Evolutionary conservation across 2,329 filamentous ascomycete genomes (phyloP), one percentile per base, ranked within the genome.

Genomic region (Colletotrichum musicola): DNA sequence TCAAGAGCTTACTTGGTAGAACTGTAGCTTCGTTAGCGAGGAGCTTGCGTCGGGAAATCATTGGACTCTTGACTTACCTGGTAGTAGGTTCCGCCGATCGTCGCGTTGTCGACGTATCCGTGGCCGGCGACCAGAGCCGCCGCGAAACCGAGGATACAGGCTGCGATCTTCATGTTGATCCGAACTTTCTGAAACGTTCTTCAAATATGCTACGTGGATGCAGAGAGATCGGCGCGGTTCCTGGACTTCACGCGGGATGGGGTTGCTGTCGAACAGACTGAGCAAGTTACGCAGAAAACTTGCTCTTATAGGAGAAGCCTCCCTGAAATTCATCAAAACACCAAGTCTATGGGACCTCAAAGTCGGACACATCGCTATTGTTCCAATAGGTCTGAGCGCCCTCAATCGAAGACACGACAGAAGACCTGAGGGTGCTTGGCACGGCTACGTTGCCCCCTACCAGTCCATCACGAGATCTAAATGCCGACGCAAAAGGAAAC

Each of bases 21-120:
- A 80, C 71, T 75, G 9, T 25, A 18, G 1, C 1, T 1, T 4
- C 35, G 66, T 74, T 55, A 74, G 65, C 38, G n/a, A 6, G 12
- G 4, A 4, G 40, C 1, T 2, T 51, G 2, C 1, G 4, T 40
- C 4, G 2, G 18, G 6, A 6, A 1, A 1, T 4, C 2, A 1
- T 58, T 35, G 51, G 0, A 9, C 4, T 30, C 1, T 35, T 35
- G 7, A 27, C 72, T 50, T 71, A 79, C 75, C 72, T 79, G 73
- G 64, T 81, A 83, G 51, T 75, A 76, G 30, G 76, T 73, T 3
- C 81, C 80, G 5, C 77, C 80, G 56, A 86, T 85, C 16, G 79
- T 82, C 62, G 80, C 83, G 51, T 78, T 81, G 64, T 82, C 79
- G 59, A 87, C 81, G 68, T 83, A 83, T 42, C 85, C 85, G 69